phyloP scores from a whole-genome alignment of 805 yeast genomes.

The Starmerella stigmatis region DNA sequence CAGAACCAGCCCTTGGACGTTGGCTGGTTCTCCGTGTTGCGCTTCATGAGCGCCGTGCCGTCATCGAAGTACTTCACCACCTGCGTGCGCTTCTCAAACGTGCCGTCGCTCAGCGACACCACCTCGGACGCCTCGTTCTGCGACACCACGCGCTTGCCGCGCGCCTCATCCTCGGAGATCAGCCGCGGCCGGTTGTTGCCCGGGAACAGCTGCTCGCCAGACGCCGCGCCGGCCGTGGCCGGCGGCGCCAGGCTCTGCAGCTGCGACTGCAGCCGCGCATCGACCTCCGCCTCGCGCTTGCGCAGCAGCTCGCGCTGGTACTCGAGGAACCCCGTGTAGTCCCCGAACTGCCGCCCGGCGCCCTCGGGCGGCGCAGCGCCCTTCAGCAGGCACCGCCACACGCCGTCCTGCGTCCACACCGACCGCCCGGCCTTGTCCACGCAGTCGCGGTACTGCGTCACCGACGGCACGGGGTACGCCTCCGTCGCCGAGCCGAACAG shows the following conservation, averaged over 20 bases:
- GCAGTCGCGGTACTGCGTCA: slow-evolving; percentile 51
- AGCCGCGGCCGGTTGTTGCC: slow-evolving; percentile 19
- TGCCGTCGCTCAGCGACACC: slow-evolving; percentile 27
- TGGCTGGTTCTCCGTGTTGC: slow-evolving; percentile 9
- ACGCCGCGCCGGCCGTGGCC: background rate
- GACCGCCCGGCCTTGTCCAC: slow-evolving; percentile 53
- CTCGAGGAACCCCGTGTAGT: slow-evolving; percentile 51
- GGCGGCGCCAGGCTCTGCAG: background rate
- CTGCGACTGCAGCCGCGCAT: background rate
- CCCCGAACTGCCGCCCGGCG: slow-evolving; percentile 37
- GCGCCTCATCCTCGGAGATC: slow-evolving; percentile 25
- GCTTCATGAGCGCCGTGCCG: slow-evolving; percentile 22
- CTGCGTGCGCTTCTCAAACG: slow-evolving; percentile 26
- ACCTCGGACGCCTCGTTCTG: slow-evolving; percentile 24
- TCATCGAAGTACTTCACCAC: slow-evolving; percentile 30
- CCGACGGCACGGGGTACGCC: slow-evolving; percentile 50
- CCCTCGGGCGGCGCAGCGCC: slow-evolving; percentile 13
- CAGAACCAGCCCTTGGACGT: slow-evolving; percentile 28
- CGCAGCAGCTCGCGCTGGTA: slow-evolving; percentile 27
- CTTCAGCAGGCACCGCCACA: slow-evolving; percentile 76
- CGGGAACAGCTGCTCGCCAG: slow-evolving; percentile 8
- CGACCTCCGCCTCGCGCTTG: slow-evolving; percentile 1
- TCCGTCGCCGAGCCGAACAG: background rate
- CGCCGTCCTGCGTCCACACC: slow-evolving; percentile 75
- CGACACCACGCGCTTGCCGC: slow-evolving; percentile 28